Base-by-base conservation (phyloP, 352 stramenopile species). In the Pythium sukuiense region DNA sequence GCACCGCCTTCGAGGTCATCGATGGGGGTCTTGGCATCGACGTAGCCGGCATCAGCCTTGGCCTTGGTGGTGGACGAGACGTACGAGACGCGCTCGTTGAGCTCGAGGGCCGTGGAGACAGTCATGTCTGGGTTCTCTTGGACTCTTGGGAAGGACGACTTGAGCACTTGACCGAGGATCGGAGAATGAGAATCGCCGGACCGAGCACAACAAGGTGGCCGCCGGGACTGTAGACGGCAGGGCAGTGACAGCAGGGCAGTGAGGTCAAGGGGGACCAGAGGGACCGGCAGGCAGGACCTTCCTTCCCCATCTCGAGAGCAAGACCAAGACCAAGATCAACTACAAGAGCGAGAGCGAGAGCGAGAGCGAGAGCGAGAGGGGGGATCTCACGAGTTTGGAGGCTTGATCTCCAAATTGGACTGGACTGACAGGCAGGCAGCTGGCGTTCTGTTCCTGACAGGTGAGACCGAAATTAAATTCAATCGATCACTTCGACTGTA, bases 1-100 rank as follows among this genome's bases (percentile, higher is more conserved):
- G 75, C 77, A 20, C 76, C 77, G 20, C 55, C 76, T 32, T 87
- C 73, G 24, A 80, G 64, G 26, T 50, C 74, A 53, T 33, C 20
- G 46, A 33, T 5, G 55, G 27, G 68, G 56, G 63, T 79, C 52
- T 61, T 61, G 43, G 54, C 46, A 6, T 57, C 61, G 30, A 41
- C 37, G 61, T 68, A 68, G 11, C 20, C 59, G 6, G 43, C 55
- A 14, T 53, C 46, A 18, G 4, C 59, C 48, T 66, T 66, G 35
- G 4, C 35, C 35, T 56, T 55, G 26, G 52, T 46, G 52, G 52
- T 41, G 16, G 59, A 66, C 18, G 53, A 62, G 53, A 68, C 52
- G 54, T 68, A 61, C 16, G 61, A 68, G 16, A 57, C 45, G 41
- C 54, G 61, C 53, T 68, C 54, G 24, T 62, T 55, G 43, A 68